Evolutionary conservation across 768 basidiomycete genomes (phyloP).

Genomic region (Auriscalpium microsporum): DNA sequence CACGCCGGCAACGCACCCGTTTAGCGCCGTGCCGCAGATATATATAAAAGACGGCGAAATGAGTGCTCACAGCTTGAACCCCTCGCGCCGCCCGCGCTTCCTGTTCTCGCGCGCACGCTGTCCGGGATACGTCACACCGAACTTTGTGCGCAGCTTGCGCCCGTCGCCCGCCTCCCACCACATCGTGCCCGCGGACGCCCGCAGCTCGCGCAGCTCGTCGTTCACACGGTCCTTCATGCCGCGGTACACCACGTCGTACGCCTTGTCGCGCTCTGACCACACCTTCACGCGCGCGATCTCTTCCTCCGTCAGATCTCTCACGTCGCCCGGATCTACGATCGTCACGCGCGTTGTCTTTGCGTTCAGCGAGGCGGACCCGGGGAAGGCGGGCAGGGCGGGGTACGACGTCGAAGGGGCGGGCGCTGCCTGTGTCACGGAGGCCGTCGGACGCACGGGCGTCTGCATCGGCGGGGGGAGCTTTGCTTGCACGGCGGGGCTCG

Average conservation of each 20-base stretch:
- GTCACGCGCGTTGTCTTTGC: slow-evolving; percentile 52
- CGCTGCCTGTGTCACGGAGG: slow-evolving; percentile 14
- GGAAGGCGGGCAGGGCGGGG: slow-evolving; percentile 30
- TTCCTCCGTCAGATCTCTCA: slow-evolving; percentile 35
- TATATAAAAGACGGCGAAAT: neutral
- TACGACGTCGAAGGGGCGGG: slow-evolving; percentile 13
- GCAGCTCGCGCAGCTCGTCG: slow-evolving; percentile 38
- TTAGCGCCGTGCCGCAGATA: neutral
- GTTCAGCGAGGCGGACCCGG: slow-evolving; percentile 40
- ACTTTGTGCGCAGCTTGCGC: slow-evolving; percentile 31
- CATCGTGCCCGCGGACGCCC: slow-evolving; percentile 34
- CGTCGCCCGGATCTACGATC: slow-evolving; percentile 49
- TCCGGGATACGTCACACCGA: slow-evolving; percentile 49
- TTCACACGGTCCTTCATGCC: slow-evolving; percentile 44
- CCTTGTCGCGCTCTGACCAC: slow-evolving; percentile 60
- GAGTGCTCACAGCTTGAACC: slow-evolving; percentile 64
- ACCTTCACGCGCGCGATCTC: slow-evolving; percentile 46
- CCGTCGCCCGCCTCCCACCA: slow-evolving; percentile 63
- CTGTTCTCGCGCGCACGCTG: slow-evolving; percentile 35
- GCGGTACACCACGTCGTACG: slow-evolving; percentile 42
- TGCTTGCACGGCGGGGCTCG: slow-evolving; percentile 5
- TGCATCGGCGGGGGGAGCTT: slow-evolving; percentile 3
- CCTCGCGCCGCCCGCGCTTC: slow-evolving; percentile 54
- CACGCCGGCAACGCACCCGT: neutral
- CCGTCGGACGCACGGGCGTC: slow-evolving; percentile 7